Conservation (phyloP, 2,329 filamentous ascomycete species). For the Mycocentrospora acerina region DNA sequence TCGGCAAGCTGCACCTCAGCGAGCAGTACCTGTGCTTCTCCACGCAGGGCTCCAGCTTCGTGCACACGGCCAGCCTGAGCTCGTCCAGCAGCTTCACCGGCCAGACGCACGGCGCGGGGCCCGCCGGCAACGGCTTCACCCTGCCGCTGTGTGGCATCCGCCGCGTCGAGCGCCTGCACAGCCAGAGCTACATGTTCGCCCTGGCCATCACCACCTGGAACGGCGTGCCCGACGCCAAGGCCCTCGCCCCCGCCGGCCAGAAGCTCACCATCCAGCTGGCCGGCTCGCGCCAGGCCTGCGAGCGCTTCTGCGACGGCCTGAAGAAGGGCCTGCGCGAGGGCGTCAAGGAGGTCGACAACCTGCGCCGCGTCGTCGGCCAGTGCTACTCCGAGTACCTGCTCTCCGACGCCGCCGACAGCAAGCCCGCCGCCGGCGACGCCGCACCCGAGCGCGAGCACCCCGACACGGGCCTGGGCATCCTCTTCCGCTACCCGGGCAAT, state of each 20-base stretch:
- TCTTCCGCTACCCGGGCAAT: slow-evolving; percentile 94
- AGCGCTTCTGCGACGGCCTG: slow-evolving; percentile 92
- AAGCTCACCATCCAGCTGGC: slow-evolving; percentile 90
- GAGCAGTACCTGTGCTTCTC: slow-evolving; percentile 97
- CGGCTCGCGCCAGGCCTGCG: slow-evolving; percentile 83
- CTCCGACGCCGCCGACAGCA: slow-evolving; percentile 48
- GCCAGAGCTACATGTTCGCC: slow-evolving; percentile 88
- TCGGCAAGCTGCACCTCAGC: slow-evolving; percentile 88
- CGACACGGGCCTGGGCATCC: slow-evolving; percentile 90
- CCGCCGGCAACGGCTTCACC: slow-evolving; percentile 93
- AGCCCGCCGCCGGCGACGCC: slow-evolving; percentile 35
- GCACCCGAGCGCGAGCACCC: slow-evolving; percentile 62
- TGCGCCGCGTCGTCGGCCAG: slow-evolving; percentile 76
- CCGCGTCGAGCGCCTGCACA: slow-evolving; percentile 88
- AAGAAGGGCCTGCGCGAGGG: slow-evolving; percentile 86
- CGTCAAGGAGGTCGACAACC: slow-evolving; percentile 82
- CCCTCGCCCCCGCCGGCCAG: slow-evolving; percentile 62
- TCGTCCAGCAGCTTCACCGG: slow-evolving; percentile 85
- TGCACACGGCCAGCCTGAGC: slow-evolving; percentile 74
- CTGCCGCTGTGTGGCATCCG: slow-evolving; percentile 89
- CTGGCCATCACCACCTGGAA: slow-evolving; percentile 97
- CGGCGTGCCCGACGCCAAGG: slow-evolving; percentile 49
- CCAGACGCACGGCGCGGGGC: slow-evolving; percentile 88
- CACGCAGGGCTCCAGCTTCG: slow-evolving; percentile 85
- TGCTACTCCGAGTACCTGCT: slow-evolving; percentile 73